These are phyloP conservation scores for Cadophora sp. DNA, from an alignment of 2,329 filamentous ascomycete genomes.

Conservation along the genomic window DNA sequence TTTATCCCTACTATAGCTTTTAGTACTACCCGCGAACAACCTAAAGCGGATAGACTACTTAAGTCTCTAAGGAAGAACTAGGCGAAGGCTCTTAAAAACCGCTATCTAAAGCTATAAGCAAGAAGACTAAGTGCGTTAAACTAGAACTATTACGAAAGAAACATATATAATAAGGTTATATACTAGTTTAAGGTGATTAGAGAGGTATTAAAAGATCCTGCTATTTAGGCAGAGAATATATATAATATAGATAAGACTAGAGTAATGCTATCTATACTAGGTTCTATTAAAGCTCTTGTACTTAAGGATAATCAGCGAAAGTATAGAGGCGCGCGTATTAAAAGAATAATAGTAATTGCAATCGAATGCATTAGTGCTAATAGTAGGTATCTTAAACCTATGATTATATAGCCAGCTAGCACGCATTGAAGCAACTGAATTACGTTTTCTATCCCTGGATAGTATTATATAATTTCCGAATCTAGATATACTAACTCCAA, in stretches of 20 bases:
- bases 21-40: constrained; percentile 25
- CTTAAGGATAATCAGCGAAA: constrained; percentile 36
- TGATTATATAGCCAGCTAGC: constrained; percentile 41
- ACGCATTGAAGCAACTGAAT: constrained; percentile 21
- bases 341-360: constrained; percentile 34
- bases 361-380: constrained; percentile 35
- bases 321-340: constrained; percentile 39
- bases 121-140: constrained; percentile 29
- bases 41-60: constrained; percentile 19
- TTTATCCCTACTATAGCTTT: constrained; percentile 24
- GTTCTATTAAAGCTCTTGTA: background rate
- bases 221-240: constrained; percentile 30
- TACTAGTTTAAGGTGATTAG: constrained; percentile 45
- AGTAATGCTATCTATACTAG: no score
- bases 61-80: constrained; percentile 34
- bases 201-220: constrained; percentile 30
- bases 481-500: constrained; percentile 41
- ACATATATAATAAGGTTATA: constrained; percentile 41
- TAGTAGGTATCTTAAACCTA: constrained; percentile 36
- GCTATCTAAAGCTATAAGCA: constrained; percentile 33
- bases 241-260: constrained; percentile 32
- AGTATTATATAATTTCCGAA: constrained; percentile 40
- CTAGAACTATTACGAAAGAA: constrained; percentile 28
- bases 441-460: constrained; percentile 39
- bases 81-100: constrained; percentile 30